A percentile compares a stretch with the other conserved stretches of the same genome.
These are phyloP conservation scores for Akebia trifoliata DNA, from an alignment of 164 flowering plant genomes.

Conservation along the genomic window DNA sequence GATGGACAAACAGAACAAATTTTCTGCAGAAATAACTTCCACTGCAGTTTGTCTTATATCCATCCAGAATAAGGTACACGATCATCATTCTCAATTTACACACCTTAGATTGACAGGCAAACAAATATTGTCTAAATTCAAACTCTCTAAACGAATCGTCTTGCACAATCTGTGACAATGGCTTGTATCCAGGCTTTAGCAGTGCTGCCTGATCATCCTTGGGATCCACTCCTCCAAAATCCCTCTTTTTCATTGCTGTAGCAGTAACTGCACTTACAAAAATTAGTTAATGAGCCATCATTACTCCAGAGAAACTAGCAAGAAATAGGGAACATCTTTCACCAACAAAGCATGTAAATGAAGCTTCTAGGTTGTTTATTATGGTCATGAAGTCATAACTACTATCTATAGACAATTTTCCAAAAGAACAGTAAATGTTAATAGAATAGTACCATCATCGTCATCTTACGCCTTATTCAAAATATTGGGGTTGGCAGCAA, in stretches of 20 bases:
- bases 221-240: constrained; percentile 76
- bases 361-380: constrained; percentile 1
- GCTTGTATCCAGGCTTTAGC: constrained; percentile 65
- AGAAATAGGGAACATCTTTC: background rate
- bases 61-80: background rate
- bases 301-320: background rate
- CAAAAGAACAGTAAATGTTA: background rate
- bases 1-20: background rate
- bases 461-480: too few relatives aligned
- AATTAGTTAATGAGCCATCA: constrained; percentile 1
- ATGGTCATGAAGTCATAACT: background rate
- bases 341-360: constrained; percentile 1
- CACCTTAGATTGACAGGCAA: constrained; percentile 95
- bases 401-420: background rate
- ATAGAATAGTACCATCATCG: background rate
- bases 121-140: constrained; percentile 94
- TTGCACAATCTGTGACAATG: constrained; percentile 75
- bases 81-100: constrained; percentile 12
- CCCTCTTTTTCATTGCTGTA: constrained; percentile 49
- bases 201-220: constrained; percentile 93
- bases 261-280: constrained; percentile 52
- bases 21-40: background rate
- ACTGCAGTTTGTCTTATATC: background rate
- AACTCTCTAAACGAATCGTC: constrained; percentile 97
- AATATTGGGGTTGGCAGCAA: too few relatives aligned